Base-by-base conservation (phyloP, 768 basidiomycete genomes). In the Dendrothele bispora region DNA sequence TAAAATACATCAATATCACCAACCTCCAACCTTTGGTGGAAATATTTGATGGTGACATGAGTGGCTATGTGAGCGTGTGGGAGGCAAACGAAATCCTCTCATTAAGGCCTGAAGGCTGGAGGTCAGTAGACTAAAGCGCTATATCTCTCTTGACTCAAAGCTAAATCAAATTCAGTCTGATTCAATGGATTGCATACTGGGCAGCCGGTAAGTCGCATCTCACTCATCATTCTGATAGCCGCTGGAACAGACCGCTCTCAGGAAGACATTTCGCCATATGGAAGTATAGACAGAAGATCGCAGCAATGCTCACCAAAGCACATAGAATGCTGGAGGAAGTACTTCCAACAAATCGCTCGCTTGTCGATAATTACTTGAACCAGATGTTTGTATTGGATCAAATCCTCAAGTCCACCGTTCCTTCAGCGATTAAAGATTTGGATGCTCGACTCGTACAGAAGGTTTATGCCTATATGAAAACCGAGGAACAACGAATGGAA, bases 211-310 rank as follows among this genome's bases (percentile, higher is more conserved):
- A 41, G 46, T 21, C 7, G n/a, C n/a, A n/a, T 17, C 6, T 7
- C 27, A 22, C 24, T 18, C 27, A 17, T 15, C 10, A 21, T 35
- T 35, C 3, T 10, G 12, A 7, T 28, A n/a, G 12, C 28, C 18
- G 17, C 15, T 11, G n/a, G 4, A 5, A 14, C 20, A 3, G 11
- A 27, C n/a, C n/a, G n/a, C n/a, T n/a, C n/a, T 3, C 5, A 51
- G 50, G 50, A 20, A 39, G 43, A 6, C 50, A 51, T 51, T 38
- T 46, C 24, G 41, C 50, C 17, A 45, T 41, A 3, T 51, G 43
- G 50, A 21, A 43, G 10, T 46, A 51, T 41, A 36, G 50, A 46
- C 45, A 37, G 15, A 51, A 45, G 26, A 51, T 51, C 17, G 43
- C 43, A 6, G 43, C 44, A n/a, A 40, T 51, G 8, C 20, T 51